A percentile compares a stretch with the other conserved stretches of the same genome.
These are phyloP conservation scores for Zasmidium angulare DNA, from an alignment of 2,329 filamentous ascomycete species.

Conservation along the genomic window DNA sequence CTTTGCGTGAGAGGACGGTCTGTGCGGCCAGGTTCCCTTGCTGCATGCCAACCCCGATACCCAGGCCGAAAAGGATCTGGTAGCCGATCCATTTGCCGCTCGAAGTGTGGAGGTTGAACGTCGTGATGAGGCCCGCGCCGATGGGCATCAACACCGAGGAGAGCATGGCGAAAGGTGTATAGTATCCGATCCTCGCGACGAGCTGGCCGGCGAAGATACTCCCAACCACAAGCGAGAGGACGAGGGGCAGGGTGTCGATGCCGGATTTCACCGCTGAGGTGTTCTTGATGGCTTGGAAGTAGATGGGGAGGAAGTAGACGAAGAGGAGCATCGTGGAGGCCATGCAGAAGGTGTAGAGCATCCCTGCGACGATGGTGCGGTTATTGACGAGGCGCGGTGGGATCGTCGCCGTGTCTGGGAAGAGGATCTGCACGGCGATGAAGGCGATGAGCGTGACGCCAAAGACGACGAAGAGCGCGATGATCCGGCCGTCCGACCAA, in stretches of 20 bases:
- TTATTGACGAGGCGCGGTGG: slow-evolving; percentile 45
- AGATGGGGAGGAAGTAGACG: slow-evolving; percentile 46
- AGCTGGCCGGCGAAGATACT: slow-evolving; percentile 37
- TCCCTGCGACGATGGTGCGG: slow-evolving; percentile 40
- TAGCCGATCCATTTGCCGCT: slow-evolving; percentile 49
- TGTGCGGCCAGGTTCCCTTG: slow-evolving; percentile 44
- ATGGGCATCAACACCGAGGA: slow-evolving; percentile 42
- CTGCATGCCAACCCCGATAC: slow-evolving; percentile 45
- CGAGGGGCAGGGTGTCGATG: slow-evolving; percentile 48
- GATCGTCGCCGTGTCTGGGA: slow-evolving; percentile 44
- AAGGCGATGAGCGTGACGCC: slow-evolving; percentile 41
- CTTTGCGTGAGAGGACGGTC: slow-evolving; percentile 34
- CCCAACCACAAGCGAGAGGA: slow-evolving; percentile 42
- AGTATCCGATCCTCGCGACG: slow-evolving; percentile 45
- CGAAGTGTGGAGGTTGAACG: slow-evolving; percentile 39
- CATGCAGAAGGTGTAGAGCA: slow-evolving; percentile 42
- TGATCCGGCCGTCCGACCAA: slow-evolving; percentile 42
- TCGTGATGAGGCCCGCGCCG: slow-evolving; percentile 46
- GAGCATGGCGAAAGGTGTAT: slow-evolving; percentile 47
- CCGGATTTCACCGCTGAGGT: slow-evolving; percentile 46
- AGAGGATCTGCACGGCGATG: slow-evolving; percentile 42
- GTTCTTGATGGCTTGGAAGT: slow-evolving; percentile 51
- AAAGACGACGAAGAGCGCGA: slow-evolving; percentile 45
- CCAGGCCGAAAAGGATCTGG: slow-evolving; percentile 47
- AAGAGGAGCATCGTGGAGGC: slow-evolving; percentile 46